Base-by-base conservation (phyloP, 2,329 filamentous ascomycete species). In the Fusarium pininemorale region DNA sequence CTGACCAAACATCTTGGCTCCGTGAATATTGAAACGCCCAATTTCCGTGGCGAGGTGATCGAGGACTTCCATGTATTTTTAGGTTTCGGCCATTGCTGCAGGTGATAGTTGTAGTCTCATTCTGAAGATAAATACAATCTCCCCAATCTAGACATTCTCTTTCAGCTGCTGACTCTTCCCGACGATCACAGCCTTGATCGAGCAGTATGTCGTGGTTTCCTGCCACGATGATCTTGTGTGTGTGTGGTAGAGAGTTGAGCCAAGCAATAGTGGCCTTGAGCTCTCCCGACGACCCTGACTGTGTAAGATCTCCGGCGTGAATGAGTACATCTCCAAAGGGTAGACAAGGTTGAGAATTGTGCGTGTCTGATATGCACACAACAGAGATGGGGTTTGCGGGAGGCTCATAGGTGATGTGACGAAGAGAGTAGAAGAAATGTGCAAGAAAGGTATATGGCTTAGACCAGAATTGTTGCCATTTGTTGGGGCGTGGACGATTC, bases 231-330 rank as follows among this genome's bases (percentile, higher is more conserved):
- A 87, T 78, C 72, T 87, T 87, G 76, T 84, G 73, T 11, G 64
- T 50, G 64, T 86, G 85, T 1, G 83, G 79, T 60, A 84, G 83
- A 1, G 74, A 53, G 14, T 75, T 73, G 15, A 87, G 75, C 86
- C 86, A 88, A n/a, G 74, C 61, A 15, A 87, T 68, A 16, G 81
- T 73, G 6, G 79, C 78, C 53, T 83, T 76, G 2, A 87, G 71
- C 68, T 87, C 85, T 9, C 78, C 72, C 26, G 82, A 78, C 1
- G 84, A 82, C n/a, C 84, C 85, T n/a, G 80, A 79, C 57, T 84
- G 78, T 2, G 84, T 86, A n/a, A 88, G 79, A 67, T 88, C 85
- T 26, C 86, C 86, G 1, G 85, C 84, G 66, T 88, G 85, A 56
- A 87, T 80, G 20, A 88, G 80, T 5, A 87, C 75, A 69, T 88